Conservation (phyloP, 345 rosid genomes). For the Hibiscus syriacus region DNA sequence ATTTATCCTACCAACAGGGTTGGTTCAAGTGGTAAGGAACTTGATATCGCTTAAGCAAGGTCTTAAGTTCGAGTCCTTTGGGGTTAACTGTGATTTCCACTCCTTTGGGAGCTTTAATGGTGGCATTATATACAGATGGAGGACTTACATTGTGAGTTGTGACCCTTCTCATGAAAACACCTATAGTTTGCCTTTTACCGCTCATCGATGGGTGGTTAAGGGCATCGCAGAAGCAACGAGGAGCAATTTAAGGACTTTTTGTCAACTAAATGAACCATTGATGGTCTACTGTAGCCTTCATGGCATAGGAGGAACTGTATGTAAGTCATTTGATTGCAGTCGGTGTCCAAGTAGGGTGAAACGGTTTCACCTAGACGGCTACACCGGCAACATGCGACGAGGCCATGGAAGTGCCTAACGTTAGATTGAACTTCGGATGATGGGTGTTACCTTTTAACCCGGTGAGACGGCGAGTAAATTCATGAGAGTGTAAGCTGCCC, state of each 20-base stretch:
- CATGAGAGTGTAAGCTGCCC: constrained; percentile 78
- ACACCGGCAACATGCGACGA: constrained; percentile 84
- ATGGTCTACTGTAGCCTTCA: constrained; percentile 62
- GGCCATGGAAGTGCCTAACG: constrained; percentile 95
- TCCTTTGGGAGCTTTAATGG: constrained; percentile 52
- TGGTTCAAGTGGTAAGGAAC: too few relatives aligned
- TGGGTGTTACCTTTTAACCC: constrained; percentile 76
- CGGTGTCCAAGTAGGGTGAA: constrained; percentile 72
- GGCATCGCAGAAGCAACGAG: constrained; percentile 56
- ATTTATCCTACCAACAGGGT: too few relatives aligned
- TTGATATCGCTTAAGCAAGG: too few relatives aligned
- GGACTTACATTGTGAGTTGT: constrained; percentile 85
- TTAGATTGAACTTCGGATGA: constrained; percentile 52
- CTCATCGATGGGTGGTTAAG: constrained; percentile 68
- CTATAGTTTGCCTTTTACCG: constrained; percentile 25
- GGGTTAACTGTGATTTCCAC: constrained; percentile 57
- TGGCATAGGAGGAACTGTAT: constrained; percentile 73
- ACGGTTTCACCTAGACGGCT: constrained; percentile 84
- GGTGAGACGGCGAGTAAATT: constrained; percentile 72
- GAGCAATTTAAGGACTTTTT: constrained; percentile 57
- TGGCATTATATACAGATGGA: constrained; percentile 47
- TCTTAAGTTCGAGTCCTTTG: too few relatives aligned
- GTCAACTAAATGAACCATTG: constrained; percentile 42
- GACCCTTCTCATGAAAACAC: constrained; percentile 53
- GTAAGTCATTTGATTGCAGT: constrained; percentile 79